Evolutionary conservation across 495 filamentous ascomycete genomes (phyloP), one percentile per base, ranked within the genome.

Genomic region (Aspergillus carlsbadensis): DNA sequence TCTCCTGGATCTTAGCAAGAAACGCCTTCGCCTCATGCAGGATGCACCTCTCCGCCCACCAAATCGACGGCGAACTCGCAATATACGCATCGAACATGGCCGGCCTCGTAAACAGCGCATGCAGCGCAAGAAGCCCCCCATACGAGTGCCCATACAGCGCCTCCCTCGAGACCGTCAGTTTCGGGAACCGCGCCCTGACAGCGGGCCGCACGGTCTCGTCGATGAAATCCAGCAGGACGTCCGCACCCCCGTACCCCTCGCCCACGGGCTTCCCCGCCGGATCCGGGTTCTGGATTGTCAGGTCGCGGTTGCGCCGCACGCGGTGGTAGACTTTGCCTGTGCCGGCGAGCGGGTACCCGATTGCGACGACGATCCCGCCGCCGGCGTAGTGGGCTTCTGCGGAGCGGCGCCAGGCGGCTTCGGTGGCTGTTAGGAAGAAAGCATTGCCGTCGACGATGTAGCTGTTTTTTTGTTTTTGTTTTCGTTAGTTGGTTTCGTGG

Each of bases 381-480:
- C 59, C 56, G 8, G 45, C 22, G 52, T 58, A 65, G 17, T 59
- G 61, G 0, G 66, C 63, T 13, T 56, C 36, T 17, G 56, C 50
- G 22, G 46, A 52, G 18, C 61, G 61, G 18, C 64, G 61, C 64
- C 66, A 65, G 22, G 59, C 50, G 6, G 53, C 45, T 33, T 69
- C 66, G 2, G 64, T 69, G 18, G 66, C 66, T 7, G 66, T 69
- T 39, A 69, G 18, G 49, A 69, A 69, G 18, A 66, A 22, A 1
- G 64, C 57, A 47, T 69, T 69, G 10, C 66, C 66, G 15, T 69
- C 66, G 17, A 69, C 61, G 7, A 65, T 60, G 46, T 69, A 69
- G 52, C 66, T 66, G 15, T 5, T 17, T 31, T n/a, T 24, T 15
- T 14, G 29, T 36, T 49, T 17, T 31, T n/a, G 15, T 15, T 14